Evolutionary conservation across 148 eudicot species (phyloP), one percentile per base, ranked within the genome.

Genomic region (Rhododendron ferrugineum): DNA sequence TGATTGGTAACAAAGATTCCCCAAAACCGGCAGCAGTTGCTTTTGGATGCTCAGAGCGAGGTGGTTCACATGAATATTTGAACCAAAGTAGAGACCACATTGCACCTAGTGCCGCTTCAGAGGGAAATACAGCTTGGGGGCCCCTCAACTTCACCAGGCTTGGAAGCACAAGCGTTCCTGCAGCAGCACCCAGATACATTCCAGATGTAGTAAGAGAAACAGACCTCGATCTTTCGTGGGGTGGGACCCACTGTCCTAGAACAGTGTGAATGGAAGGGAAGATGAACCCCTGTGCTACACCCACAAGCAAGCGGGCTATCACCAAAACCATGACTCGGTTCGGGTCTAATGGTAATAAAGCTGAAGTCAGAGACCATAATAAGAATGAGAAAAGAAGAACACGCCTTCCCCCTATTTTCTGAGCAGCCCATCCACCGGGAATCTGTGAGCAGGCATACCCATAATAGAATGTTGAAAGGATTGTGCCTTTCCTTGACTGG

Each of bases 391-490:
- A 89, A 28, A 96, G 96, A 42, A 96, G 97, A 52, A 96, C 95
- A 11, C 98, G 96, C 87, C 98, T 89, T 82, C 98, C 98, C 14
- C 98, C 98, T 18, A 96, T 92, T 88, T 91, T 94, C 86, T 96
- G 98, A 80, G 98, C 98, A 77, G 98, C 94, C 98, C 98, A 96
- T 58, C 98, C 98, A 82, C 98, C 98, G 16, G 98, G 98, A 30
- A 96, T 92, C 87, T 96, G 98, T 34, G 98, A 96, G 86, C 93
- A 95, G 9, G 98, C 98, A 78, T 96, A 96, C 11, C 98, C 98
- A 86, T 93, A 96, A 78, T 94, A 96, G 86, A 96, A 96, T 52
- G 98, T 93, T 2, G 98, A 96, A 75, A 96, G 96, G 84, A 96
- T 94, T 18, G 90, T 91, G 87, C 98, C 98, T 91, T 96, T 96